phyloP scores from a whole-genome alignment of 129 eudicot genomes.

The Arctium minus region DNA sequence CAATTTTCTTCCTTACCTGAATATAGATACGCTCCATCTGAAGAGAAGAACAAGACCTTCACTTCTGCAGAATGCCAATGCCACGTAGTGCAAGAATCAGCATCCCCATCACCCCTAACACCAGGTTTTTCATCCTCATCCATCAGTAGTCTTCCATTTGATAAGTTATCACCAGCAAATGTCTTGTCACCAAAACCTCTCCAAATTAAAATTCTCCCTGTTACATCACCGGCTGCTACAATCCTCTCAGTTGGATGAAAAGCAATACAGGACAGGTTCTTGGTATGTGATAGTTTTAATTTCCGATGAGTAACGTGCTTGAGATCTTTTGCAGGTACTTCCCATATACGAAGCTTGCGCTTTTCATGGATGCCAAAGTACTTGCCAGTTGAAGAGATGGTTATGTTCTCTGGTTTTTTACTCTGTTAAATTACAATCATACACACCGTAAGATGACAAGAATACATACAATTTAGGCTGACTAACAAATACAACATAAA shows the following conservation, averaged over 20 bases:
- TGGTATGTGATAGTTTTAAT: conserved; percentile 71
- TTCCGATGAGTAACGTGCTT: conserved; percentile 40
- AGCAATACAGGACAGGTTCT: conserved; percentile 55
- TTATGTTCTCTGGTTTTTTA: conserved; percentile 44
- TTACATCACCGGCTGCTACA: conserved; percentile 90
- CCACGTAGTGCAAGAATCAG: conserved; percentile 91
- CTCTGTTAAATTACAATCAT: conserved; percentile 39
- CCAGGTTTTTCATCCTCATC: conserved; percentile 78
- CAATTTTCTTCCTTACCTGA: conserved; percentile 52
- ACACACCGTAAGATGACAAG: neutral
- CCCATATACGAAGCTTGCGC: conserved; percentile 76
- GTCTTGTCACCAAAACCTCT: conserved; percentile 67
- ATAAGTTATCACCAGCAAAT: conserved; percentile 31
- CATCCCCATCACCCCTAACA: conserved; percentile 74
- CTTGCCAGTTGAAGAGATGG: conserved; percentile 55
- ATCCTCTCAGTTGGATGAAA: conserved; percentile 84
- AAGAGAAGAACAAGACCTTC: conserved; percentile 71
- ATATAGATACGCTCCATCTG: conserved; percentile 94
- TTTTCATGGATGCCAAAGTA: conserved; percentile 63
- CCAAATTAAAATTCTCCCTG: conserved; percentile 92
- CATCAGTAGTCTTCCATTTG: conserved; percentile 25
- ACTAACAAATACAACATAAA: neutral
- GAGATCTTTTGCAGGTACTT: conserved; percentile 65
- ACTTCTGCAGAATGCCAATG: conserved; percentile 98
- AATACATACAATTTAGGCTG: neutral